Evolutionary conservation across 1,139 yeast genomes (phyloP), one percentile per base, ranked within the genome.

Genomic region (Diutina siamensis): DNA sequence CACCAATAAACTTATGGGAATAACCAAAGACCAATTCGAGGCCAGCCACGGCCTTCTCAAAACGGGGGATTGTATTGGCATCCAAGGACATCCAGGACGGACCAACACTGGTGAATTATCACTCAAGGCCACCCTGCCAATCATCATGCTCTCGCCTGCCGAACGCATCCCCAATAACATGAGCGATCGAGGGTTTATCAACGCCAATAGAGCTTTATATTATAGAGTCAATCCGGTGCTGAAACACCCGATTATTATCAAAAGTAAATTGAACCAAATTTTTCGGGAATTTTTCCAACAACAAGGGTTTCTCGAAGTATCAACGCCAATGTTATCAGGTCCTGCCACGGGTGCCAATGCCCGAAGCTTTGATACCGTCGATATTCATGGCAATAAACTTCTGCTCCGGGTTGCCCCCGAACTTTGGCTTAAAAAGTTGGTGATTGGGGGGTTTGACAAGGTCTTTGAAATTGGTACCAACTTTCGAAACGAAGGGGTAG

Each of bases 401-500:
- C 80, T 77, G 50, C 63, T 92, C 47, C 66, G 98, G 44, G 92
- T 92, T 3, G 97, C 98, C 0, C 97, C 98, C 0, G 98, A 92
- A 58, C 64, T 92, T 40, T 92, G 96, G 96, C 70, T 92, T 48
- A 92, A 92, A 59, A 74, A 84, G 53, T 62, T 92, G 48, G 75
- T 88, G 1, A 78, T 89, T 40, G 72, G 85, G 3, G 98, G 98
- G 2, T 78, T 89, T 55, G 95, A 88, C 51, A 77, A 74, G 53
- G 80, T 92, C 4, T 92, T 78, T 62, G 98, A 92, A 57, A 76
- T 92, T 44, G 97, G 97, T 0, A 75, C 75, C 47, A 80, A 75
- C 45, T 92, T 89, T 60, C 70, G 98, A 52, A 92, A 92, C 57
- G 98, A 92, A 63, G 97, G 97, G 4, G 72, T 89, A 44, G 97